These are phyloP conservation scores for Trichoderma polysporum DNA, from an alignment of 2,329 filamentous ascomycete genomes.

Conservation along the genomic window DNA sequence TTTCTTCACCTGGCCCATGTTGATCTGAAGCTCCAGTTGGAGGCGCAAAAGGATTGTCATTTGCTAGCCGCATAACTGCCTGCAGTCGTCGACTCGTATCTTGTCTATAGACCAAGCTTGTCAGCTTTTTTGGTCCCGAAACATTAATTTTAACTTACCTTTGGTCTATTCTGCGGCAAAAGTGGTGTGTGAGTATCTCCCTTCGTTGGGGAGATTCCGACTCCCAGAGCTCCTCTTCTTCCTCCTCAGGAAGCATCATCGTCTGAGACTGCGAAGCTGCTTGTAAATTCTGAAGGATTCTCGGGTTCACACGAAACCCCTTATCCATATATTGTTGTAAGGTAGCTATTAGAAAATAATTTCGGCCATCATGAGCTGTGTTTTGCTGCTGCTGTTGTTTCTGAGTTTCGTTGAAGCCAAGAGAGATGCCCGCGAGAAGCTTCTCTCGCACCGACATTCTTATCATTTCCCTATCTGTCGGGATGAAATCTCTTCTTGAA, in stretches of 20 bases:
- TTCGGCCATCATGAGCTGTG: not conserved
- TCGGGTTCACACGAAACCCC: not conserved
- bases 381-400: not conserved
- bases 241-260: not conserved
- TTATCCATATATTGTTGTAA: not conserved
- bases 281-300: not conserved
- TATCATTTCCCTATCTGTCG: not conserved
- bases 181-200: not conserved
- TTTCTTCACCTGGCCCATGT: not conserved
- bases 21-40: not conserved
- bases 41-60: not conserved
- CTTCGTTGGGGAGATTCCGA: not conserved
- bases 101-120: not conserved
- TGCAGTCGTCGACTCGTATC: not conserved
- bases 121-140: not conserved
- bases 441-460: conserved; percentile 1
- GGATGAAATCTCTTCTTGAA: no score
- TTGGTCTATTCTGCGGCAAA: not conserved
- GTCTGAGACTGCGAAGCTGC: not conserved
- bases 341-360: not conserved
- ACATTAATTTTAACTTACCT: not conserved
- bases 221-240: not conserved
- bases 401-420: not conserved
- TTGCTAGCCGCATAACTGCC: not conserved
- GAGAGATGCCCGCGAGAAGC: not conserved